Percentiles rank a stretch among this genome's conserved stretches.
These are phyloP conservation scores for Canavalia ensiformis DNA, from an alignment of 306 rosid species.

Conservation along the genomic window DNA sequence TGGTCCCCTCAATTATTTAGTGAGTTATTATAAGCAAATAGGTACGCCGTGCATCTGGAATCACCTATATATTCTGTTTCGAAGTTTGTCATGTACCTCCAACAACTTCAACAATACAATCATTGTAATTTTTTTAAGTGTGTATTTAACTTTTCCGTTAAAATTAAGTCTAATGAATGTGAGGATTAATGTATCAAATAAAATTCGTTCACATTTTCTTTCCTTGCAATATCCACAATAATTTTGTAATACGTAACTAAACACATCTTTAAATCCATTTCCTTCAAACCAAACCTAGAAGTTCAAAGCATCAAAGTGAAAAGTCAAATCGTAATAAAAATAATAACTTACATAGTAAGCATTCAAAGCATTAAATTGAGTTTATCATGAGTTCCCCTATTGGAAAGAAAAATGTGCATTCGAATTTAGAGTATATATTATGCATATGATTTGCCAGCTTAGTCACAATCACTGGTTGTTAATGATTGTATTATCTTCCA, in stretches of 20 bases:
- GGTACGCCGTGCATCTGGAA: not conserved
- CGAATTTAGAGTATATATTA: not conserved
- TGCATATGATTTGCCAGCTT: slow-evolving; percentile 38
- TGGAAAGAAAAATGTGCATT: not conserved
- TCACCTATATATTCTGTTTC: slow-evolving; percentile 34
- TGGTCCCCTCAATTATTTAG: slow-evolving; percentile 43
- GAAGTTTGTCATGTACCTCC: slow-evolving; percentile 5
- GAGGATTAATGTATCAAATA: no score
- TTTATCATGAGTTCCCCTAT: not conserved
- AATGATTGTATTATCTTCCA: slow-evolving; percentile 35
- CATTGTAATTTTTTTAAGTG: not conserved
- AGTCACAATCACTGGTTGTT: slow-evolving; percentile 10
- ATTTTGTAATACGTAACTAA: no score
- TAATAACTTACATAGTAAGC: not conserved
- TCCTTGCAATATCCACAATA: no score
- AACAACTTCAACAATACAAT: slow-evolving; percentile 6
- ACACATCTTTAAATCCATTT: not conserved
- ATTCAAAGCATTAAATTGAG: not conserved
- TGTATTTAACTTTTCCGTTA: no score
- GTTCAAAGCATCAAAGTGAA: no score
- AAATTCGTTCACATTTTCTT: no score
- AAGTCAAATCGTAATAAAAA: not conserved
- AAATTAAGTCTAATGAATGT: no score
- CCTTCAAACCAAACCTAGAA: not conserved
- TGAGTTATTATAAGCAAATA: not conserved